Conservation (phyloP, 2,329 filamentous ascomycete species). For the Trichoderma brevicompactum region DNA sequence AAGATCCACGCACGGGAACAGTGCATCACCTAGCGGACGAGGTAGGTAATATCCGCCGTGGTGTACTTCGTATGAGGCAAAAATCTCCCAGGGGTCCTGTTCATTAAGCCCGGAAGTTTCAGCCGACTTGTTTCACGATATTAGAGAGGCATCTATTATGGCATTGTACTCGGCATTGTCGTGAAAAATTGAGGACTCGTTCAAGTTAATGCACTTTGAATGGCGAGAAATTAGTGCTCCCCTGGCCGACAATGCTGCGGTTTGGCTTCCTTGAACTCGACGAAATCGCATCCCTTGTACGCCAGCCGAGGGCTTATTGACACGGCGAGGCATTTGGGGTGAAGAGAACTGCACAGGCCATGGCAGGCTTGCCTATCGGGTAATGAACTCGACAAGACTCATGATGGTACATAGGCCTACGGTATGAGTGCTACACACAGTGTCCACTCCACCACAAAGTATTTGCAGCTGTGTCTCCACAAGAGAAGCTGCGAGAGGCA, state of each 20-base stretch:
- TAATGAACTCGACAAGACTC: background rate
- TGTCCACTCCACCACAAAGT: background rate
- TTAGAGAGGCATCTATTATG: background rate
- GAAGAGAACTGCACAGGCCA: background rate
- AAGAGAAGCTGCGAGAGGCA: conserved; percentile 12
- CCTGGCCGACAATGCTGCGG: no score
- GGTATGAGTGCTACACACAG: background rate
- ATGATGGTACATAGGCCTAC: background rate
- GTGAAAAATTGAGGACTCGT: background rate
- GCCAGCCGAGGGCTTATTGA: no score
- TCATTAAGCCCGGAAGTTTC: background rate
- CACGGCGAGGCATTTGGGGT: no score
- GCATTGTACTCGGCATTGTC: background rate
- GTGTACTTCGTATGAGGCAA: background rate
- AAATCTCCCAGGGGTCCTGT: background rate
- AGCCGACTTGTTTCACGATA: background rate
- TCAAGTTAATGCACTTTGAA: background rate
- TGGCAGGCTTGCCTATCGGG: background rate
- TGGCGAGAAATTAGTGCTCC: background rate
- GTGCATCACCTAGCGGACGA: background rate
- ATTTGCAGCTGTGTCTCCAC: conserved; percentile 2
- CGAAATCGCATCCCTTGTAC: no score
- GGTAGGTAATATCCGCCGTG: background rate
- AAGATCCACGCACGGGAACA: background rate
- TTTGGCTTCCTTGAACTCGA: no score